These are phyloP conservation scores for Backusella westeae DNA, from an alignment of 192 early-diverging fungal species.

Conservation along the genomic window DNA sequence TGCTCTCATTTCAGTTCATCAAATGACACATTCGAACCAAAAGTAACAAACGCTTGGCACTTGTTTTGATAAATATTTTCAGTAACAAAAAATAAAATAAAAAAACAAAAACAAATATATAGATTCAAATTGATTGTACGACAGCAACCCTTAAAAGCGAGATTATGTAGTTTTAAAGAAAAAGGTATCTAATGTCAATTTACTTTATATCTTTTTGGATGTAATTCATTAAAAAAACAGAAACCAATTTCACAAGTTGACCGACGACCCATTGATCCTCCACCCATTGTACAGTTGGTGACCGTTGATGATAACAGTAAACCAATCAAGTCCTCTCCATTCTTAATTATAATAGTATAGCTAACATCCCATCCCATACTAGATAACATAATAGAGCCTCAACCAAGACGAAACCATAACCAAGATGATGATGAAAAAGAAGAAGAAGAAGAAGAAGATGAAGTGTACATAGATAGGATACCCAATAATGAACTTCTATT, in stretches of 20 bases:
- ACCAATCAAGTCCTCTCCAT: neutral
- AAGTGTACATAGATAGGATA: neutral
- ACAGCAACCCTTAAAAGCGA: conserved; percentile 11
- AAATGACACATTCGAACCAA: conserved; percentile 8
- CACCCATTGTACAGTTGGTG: conserved; percentile 4
- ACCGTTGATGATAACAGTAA: neutral
- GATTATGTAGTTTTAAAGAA: conserved; percentile 17
- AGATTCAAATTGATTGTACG: conserved; percentile 11
- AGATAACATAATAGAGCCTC: neutral
- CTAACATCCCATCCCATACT: no score
- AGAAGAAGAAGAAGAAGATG: neutral
- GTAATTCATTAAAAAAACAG: neutral
- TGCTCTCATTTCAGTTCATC: neutral
- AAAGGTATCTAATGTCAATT: neutral
- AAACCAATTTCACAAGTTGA: neutral
- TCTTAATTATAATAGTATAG: neutral
- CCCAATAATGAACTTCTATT: neutral
- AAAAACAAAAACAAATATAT: neutral
- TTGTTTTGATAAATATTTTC: neutral
- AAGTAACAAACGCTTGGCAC: neutral
- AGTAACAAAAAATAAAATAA: neutral
- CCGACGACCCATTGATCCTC: conserved; percentile 5
- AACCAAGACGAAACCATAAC: neutral
- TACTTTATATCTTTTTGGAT: neutral
- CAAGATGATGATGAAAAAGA: no score